A percentile compares a stretch with the other conserved stretches of the same genome.
phyloP scores from a whole-genome alignment of 768 basidiomycete genomes.

The Mycena haematopus region DNA sequence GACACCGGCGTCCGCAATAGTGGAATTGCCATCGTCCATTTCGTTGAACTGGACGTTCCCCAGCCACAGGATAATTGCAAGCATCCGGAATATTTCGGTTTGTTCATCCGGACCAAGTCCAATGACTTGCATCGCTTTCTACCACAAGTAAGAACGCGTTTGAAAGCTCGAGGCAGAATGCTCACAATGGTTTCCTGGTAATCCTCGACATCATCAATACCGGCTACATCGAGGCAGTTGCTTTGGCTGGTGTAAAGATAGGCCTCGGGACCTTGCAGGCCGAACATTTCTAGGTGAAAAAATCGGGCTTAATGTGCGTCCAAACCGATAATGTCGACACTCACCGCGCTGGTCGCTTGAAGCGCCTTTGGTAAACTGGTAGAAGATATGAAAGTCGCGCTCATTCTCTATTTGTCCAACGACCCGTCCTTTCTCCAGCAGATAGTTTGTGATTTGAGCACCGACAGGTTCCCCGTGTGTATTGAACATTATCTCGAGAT shows the following conservation, averaged over 20 bases:
- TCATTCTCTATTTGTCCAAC: slow-evolving; percentile 97
- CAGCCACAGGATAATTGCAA: slow-evolving; percentile 92
- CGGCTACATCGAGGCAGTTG: slow-evolving; percentile 89
- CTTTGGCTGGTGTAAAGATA: slow-evolving; percentile 94
- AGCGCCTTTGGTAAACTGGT: slow-evolving; percentile 98
- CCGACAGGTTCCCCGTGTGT: slow-evolving; percentile 91
- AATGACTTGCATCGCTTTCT: slow-evolving; percentile 95
- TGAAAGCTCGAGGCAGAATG: background rate
- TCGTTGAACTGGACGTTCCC: slow-evolving; percentile 94
- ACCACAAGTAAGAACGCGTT: slow-evolving; percentile 15
- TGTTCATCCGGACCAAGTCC: slow-evolving; percentile 89
- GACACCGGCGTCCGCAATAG: slow-evolving; percentile 82
- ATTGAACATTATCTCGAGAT: slow-evolving; percentile 99
- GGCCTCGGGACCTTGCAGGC: slow-evolving; percentile 93
- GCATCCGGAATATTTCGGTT: slow-evolving; percentile 90
- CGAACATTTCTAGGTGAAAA: slow-evolving; percentile 76
- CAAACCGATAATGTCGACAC: slow-evolving; percentile 28
- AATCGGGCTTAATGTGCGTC: slow-evolving; percentile 21
- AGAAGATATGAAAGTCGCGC: slow-evolving; percentile 98
- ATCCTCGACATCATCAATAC: slow-evolving; percentile 89
- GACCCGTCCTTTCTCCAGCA: slow-evolving; percentile 95
- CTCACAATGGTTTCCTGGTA: slow-evolving; percentile 88
- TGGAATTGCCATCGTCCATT: slow-evolving; percentile 87
- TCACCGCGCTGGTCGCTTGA: slow-evolving; percentile 86
- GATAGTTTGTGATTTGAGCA: slow-evolving; percentile 97